phyloP scores from a whole-genome alignment of 805 yeast species.

The Suhomyces sp. region DNA sequence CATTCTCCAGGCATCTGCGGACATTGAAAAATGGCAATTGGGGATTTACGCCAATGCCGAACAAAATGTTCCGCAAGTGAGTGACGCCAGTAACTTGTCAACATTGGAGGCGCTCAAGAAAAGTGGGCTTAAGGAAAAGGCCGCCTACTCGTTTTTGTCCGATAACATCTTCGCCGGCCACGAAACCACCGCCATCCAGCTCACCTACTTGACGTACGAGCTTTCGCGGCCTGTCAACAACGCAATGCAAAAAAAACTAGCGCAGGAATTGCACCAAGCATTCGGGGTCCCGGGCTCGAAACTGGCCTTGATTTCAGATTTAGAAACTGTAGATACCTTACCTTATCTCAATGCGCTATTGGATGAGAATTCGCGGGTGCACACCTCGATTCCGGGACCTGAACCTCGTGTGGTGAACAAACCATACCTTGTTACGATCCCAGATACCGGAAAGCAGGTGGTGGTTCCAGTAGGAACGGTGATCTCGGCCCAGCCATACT shows the following conservation, averaged over 20 bases:
- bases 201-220: slow-evolving; percentile 58
- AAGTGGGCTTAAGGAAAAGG: slow-evolving; percentile 28
- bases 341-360: slow-evolving; percentile 61
- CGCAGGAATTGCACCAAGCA: slow-evolving; percentile 41
- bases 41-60: slow-evolving; percentile 34
- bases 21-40: slow-evolving; percentile 48
- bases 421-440: slow-evolving; percentile 22
- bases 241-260: slow-evolving; percentile 46
- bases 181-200: slow-evolving; percentile 64
- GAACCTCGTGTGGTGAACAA: slow-evolving; percentile 55
- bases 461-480: slow-evolving; percentile 51
- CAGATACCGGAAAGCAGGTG: slow-evolving; percentile 18
- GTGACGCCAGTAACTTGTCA: slow-evolving; percentile 19
- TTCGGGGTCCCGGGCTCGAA: slow-evolving; percentile 30
- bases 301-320: slow-evolving; percentile 20
- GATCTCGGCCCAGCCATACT: slow-evolving; percentile 65
- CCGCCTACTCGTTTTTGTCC: slow-evolving; percentile 40
- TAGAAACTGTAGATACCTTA: slow-evolving; percentile 49
- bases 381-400: slow-evolving; percentile 71
- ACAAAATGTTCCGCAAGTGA: slow-evolving; percentile 20
- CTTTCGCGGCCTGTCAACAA: slow-evolving; percentile 49
- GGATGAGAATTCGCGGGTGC: slow-evolving; percentile 58
- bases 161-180: slow-evolving; percentile 79
- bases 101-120: slow-evolving; percentile 35
- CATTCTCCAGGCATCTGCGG: slow-evolving; percentile 35